A percentile compares a stretch with the other conserved stretches of the same genome.
phyloP scores from a whole-genome alignment of 2,329 filamentous ascomycete species.

The Talaromyces islandicus region DNA sequence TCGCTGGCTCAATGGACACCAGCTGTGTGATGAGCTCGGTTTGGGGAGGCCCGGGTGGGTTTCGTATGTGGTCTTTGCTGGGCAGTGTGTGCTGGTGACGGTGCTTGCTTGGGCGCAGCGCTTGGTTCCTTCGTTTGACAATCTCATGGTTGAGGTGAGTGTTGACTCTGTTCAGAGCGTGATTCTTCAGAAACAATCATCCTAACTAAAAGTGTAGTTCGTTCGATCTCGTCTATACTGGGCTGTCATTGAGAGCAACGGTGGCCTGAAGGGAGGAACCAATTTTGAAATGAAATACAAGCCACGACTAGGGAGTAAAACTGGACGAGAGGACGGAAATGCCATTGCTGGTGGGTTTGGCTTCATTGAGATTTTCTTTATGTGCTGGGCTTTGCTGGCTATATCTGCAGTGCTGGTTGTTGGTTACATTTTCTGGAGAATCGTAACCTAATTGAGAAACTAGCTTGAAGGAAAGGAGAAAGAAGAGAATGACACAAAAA shows the following conservation, averaged over 20 bases:
- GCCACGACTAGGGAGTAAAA: slow-evolving; percentile 13
- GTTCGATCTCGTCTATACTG: slow-evolving; percentile 19
- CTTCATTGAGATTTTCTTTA: background rate
- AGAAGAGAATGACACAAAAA: no score
- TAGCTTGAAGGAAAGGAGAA: background rate
- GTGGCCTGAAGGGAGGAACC: slow-evolving; percentile 15
- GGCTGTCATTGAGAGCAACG: slow-evolving; percentile 24
- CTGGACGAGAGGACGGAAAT: background rate
- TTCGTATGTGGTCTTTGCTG: slow-evolving; percentile 12
- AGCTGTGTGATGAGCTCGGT: slow-evolving; percentile 30
- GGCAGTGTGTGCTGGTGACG: slow-evolving; percentile 25
- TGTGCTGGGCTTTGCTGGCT: background rate
- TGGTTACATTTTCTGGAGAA: background rate
- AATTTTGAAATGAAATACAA: slow-evolving; percentile 31
- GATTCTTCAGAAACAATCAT: background rate
- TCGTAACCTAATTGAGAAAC: background rate
- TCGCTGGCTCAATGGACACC: slow-evolving; percentile 34
- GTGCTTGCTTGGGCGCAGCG: slow-evolving; percentile 21
- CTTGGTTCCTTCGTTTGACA: slow-evolving; percentile 20
- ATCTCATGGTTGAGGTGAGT: slow-evolving; percentile 18
- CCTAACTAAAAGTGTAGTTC: background rate
- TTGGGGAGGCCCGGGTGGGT: slow-evolving; percentile 24
- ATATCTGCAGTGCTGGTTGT: background rate
- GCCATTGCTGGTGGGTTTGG: background rate
- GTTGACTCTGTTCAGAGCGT: background rate